Conservation (phyloP, 495 filamentous ascomycete genomes). For the Sphaerosporella brunnea region DNA sequence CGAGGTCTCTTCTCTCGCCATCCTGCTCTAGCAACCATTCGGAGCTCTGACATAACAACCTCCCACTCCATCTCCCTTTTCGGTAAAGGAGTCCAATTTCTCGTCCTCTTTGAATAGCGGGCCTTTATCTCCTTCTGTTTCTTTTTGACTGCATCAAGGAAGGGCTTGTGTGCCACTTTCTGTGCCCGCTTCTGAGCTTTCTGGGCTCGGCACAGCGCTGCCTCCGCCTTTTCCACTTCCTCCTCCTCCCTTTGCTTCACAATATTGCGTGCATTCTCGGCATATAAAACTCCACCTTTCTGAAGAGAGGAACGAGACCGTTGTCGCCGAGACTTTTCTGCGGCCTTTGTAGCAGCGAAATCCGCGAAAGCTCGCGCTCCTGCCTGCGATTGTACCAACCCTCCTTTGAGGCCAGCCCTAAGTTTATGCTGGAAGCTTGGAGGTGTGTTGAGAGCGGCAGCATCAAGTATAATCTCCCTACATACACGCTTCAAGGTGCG, state of each 20-base stretch:
- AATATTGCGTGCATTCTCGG: no score
- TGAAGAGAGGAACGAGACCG: neutral
- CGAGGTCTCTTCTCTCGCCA: neutral
- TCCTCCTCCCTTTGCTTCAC: slow-evolving; percentile 2
- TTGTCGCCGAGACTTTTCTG: neutral
- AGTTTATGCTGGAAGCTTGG: neutral
- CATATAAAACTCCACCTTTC: no score
- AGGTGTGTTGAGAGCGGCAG: neutral
- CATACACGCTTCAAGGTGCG: neutral
- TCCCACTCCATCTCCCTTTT: neutral
- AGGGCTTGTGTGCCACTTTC: neutral
- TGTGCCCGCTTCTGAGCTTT: neutral
- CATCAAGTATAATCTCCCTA: neutral
- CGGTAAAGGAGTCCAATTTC: neutral
- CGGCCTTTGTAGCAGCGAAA: neutral
- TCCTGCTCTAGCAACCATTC: neutral
- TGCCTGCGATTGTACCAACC: neutral
- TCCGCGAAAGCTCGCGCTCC: neutral
- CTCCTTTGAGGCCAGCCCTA: neutral
- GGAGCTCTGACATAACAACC: neutral
- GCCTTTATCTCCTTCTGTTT: neutral
- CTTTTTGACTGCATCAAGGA: slow-evolving; percentile 1
- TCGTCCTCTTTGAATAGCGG: neutral
- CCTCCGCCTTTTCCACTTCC: neutral
- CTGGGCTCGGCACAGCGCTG: neutral